phyloP scores from a whole-genome alignment of 164 flowering plant genomes.

The Chloranthus sessilifolius region DNA sequence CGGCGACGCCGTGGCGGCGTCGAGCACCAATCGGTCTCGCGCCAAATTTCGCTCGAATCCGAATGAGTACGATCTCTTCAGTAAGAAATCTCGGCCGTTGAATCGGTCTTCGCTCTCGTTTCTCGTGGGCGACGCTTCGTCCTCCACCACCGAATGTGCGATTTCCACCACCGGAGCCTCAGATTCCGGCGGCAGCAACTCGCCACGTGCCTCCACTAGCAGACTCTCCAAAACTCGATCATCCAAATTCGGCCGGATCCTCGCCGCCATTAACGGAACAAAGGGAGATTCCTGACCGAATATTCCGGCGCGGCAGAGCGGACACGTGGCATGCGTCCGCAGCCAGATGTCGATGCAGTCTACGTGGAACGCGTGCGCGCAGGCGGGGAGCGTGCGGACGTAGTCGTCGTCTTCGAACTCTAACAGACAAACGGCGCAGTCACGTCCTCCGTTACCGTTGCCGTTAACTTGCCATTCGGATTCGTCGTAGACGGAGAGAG shows the following conservation, averaged over 20 bases:
- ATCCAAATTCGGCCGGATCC: slow-evolving; percentile 79
- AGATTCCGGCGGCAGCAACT: slow-evolving; percentile 15
- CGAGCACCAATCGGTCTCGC: slow-evolving; percentile 52
- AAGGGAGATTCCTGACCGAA: slow-evolving; percentile 68
- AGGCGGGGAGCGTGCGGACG: slow-evolving; percentile 81
- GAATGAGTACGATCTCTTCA: slow-evolving; percentile 91
- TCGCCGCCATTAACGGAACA: slow-evolving; percentile 74
- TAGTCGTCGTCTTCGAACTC: slow-evolving; percentile 83
- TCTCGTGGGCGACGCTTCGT: slow-evolving; percentile 30
- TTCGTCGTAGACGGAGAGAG: slow-evolving; percentile 50
- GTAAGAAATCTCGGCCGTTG: slow-evolving; percentile 36
- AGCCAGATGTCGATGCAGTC: slow-evolving; percentile 97
- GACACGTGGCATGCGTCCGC: slow-evolving; percentile 89
- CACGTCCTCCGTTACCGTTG: slow-evolving; percentile 20
- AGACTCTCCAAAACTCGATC: slow-evolving; percentile 40
- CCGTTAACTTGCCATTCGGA: slow-evolving; percentile 4
- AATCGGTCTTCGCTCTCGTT: slow-evolving; percentile 27
- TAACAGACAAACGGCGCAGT: slow-evolving; percentile 89
- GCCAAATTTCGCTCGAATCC: slow-evolving; percentile 74
- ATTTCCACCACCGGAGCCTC: slow-evolving; percentile 23
- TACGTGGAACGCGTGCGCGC: slow-evolving; percentile 82
- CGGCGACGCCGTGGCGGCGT: slow-evolving; percentile 76
- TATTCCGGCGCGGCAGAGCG: slow-evolving; percentile 84
- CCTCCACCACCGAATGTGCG: slow-evolving; percentile 15
- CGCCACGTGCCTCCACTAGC: slow-evolving; percentile 25